phyloP scores from a whole-genome alignment of 192 early-diverging fungal species.

The Entomortierella chlamydospora region DNA sequence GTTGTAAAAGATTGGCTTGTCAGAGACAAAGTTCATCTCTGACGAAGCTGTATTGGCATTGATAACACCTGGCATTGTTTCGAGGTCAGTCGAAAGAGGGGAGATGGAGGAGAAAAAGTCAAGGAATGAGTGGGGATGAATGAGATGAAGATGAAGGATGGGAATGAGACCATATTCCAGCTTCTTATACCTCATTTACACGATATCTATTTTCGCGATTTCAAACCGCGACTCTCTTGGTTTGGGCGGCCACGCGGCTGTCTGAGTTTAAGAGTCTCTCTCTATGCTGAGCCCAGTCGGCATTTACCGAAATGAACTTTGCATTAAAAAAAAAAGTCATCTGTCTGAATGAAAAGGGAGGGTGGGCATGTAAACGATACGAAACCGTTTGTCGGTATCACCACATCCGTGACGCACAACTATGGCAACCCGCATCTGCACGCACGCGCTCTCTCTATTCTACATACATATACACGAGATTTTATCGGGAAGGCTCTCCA shows the following conservation, averaged over 20 bases:
- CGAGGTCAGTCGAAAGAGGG: background rate
- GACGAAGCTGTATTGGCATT: background rate
- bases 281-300: background rate
- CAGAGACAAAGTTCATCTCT: slow-evolving; percentile 8
- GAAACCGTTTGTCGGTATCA: no score
- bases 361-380: no score
- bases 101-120: background rate
- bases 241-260: background rate
- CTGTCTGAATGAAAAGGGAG: no score
- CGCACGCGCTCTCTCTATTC: no score
- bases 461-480: no score
- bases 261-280: background rate
- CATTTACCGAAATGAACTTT: no score
- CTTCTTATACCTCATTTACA: no score
- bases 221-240: background rate
- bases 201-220: background rate
- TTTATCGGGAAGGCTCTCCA: no score
- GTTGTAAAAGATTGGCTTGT: slow-evolving; percentile 5
- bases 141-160: background rate
- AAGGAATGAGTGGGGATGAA: background rate
- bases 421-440: no score
- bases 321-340: no score
- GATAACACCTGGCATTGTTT: slow-evolving; percentile 15
- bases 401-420: no score
- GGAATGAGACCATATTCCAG: background rate